These are phyloP conservation scores for Gypsophila paniculata DNA, from an alignment of 179 eudicot species.

Conservation along the genomic window DNA sequence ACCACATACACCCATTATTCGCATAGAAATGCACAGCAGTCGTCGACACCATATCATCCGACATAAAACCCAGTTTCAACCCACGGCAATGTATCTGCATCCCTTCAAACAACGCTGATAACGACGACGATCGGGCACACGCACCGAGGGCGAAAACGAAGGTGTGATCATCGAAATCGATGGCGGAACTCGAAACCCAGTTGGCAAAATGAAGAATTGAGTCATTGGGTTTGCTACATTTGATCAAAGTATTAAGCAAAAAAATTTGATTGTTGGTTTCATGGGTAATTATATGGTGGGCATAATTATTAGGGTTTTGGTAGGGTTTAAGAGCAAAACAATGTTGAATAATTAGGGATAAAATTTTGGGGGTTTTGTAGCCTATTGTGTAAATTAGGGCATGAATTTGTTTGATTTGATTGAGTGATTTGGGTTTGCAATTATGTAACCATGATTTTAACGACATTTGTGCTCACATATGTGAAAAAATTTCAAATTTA, in stretches of 20 bases:
- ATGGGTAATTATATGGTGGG: conserved; percentile 36
- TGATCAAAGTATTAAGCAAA: conserved; percentile 50
- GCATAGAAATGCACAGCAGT: conserved; percentile 49
- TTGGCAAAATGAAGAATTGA: conserved; percentile 41
- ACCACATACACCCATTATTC: conserved; percentile 19
- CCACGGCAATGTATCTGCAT: conserved; percentile 45
- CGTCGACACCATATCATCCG: conserved; percentile 33
- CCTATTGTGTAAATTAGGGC: conserved; percentile 39
- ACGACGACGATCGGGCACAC: conserved; percentile 41
- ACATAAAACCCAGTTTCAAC: conserved; percentile 34
- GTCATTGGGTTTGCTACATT: conserved; percentile 42
- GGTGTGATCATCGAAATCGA: conserved; percentile 39
- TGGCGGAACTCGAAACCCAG: conserved; percentile 35
- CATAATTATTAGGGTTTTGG: conserved; percentile 29
- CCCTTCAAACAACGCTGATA: conserved; percentile 41
- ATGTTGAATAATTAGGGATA: conserved; percentile 37
- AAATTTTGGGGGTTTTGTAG: conserved; percentile 27
- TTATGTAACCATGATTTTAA: conserved; percentile 5
- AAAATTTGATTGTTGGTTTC: conserved; percentile 20
- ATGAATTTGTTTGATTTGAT: conserved; percentile 44
- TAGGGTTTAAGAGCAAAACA: conserved; percentile 34
- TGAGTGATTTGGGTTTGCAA: conserved; percentile 21
- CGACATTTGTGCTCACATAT: conserved; percentile 5
- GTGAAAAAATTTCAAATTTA: background rate
- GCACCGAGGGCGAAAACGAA: conserved; percentile 53